Conservation (phyloP, 768 basidiomycete genomes). For the Leucocoprinus leucothites region DNA sequence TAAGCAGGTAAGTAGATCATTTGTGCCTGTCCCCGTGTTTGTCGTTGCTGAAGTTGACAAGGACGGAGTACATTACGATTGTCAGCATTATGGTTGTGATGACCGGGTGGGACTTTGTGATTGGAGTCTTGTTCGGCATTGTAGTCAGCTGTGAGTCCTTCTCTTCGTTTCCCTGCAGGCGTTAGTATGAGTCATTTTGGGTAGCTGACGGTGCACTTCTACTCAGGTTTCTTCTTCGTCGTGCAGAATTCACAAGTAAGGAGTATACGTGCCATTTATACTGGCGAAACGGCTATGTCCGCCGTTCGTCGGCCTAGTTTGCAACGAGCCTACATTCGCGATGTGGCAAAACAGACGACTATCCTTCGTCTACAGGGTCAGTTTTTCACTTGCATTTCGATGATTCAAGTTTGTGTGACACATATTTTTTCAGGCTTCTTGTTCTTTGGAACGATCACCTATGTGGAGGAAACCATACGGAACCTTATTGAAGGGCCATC, state of each 20-base stretch:
- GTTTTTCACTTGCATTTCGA: constrained; percentile 2
- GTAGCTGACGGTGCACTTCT: not conserved
- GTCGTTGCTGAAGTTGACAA: constrained; percentile 21
- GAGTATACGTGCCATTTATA: constrained; percentile 82
- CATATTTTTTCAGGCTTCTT: constrained; percentile 61
- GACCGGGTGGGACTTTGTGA: constrained; percentile 94
- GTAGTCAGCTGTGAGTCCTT: constrained; percentile 74
- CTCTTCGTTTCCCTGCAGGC: not conserved
- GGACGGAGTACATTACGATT: constrained; percentile 81
- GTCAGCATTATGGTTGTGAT: constrained; percentile 86
- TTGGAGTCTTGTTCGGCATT: constrained; percentile 90
- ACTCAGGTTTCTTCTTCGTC: constrained; percentile 89
- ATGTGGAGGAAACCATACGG: constrained; percentile 86
- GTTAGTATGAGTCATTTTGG: not conserved
- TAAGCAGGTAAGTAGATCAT: constrained; percentile 53
- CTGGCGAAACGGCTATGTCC: constrained; percentile 82
- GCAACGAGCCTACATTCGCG: constrained; percentile 88
- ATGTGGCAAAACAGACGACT: constrained; percentile 88
- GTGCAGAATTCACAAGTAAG: constrained; percentile 84
- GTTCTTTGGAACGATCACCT: constrained; percentile 90
- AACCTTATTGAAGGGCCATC: constrained; percentile 64
- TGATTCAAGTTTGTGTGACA: not conserved
- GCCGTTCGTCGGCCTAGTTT: constrained; percentile 87
- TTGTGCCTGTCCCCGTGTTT: not conserved
- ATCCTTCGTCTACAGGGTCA: constrained; percentile 83